These are phyloP conservation scores for Cyphellophora europaea DNA, from an alignment of 2,329 filamentous ascomycete genomes.

Conservation along the genomic window DNA sequence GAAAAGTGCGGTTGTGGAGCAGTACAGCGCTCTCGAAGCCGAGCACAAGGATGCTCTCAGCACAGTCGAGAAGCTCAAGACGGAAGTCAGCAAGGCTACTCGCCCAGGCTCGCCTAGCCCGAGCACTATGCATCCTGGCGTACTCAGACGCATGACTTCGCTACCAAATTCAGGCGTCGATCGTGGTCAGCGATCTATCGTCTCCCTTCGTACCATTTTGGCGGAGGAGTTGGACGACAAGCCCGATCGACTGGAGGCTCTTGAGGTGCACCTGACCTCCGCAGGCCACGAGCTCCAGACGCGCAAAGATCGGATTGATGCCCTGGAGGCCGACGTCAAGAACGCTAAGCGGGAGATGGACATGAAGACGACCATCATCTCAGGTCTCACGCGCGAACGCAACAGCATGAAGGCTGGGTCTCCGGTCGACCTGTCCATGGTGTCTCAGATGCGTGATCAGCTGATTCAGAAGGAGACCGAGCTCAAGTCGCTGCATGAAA, in stretches of 20 bases:
- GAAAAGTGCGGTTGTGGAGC: slow-evolving; percentile 62
- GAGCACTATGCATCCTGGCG: slow-evolving; percentile 39
- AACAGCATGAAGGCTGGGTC: slow-evolving; percentile 74
- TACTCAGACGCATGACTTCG: slow-evolving; percentile 87
- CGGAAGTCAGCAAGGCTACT: slow-evolving; percentile 66
- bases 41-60: slow-evolving; percentile 74
- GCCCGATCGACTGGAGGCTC: slow-evolving; percentile 80
- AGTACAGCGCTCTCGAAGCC: slow-evolving; percentile 73
- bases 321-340: slow-evolving; percentile 75
- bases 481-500: slow-evolving; percentile 62
- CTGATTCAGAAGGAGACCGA: slow-evolving; percentile 78
- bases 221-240: slow-evolving; percentile 73
- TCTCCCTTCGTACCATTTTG: slow-evolving; percentile 80
- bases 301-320: slow-evolving; percentile 80
- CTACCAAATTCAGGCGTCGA: slow-evolving; percentile 82
- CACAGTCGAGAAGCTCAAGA: slow-evolving; percentile 83
- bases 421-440: slow-evolving; percentile 83
- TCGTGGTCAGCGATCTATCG: slow-evolving; percentile 82
- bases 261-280: slow-evolving; percentile 82
- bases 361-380: slow-evolving; percentile 90
- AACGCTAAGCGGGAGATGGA: slow-evolving; percentile 93
- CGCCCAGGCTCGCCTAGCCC: slow-evolving; percentile 39
- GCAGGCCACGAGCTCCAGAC: slow-evolving; percentile 87
- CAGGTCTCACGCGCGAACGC: slow-evolving; percentile 82
- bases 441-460: slow-evolving; percentile 79